These are phyloP conservation scores for Karstenula rhodostoma DNA, from an alignment of 2,329 filamentous ascomycete species.

Conservation along the genomic window DNA sequence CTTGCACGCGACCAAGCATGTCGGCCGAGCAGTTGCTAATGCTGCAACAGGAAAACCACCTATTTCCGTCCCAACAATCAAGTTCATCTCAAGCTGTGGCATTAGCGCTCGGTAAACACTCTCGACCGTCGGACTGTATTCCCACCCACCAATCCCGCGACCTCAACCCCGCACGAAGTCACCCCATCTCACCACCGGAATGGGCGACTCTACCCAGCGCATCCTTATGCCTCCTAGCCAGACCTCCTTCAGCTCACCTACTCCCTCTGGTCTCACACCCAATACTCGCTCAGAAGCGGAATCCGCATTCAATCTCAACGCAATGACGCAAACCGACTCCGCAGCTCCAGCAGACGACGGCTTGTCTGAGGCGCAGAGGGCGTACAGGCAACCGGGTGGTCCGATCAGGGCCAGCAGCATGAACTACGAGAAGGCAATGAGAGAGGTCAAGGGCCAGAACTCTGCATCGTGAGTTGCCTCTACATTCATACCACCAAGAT, in stretches of 20 bases:
- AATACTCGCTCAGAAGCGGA: conserved; percentile 47
- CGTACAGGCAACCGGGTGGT: conserved; percentile 37
- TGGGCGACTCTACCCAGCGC: conserved; percentile 27
- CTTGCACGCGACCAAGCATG: not conserved
- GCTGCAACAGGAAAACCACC: not conserved
- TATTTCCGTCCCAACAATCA: not conserved
- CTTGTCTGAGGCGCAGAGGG: conserved; percentile 35
- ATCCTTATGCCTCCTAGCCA: conserved; percentile 29
- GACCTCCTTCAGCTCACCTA: conserved; percentile 33
- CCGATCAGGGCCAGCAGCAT: conserved; percentile 33
- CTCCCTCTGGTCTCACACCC: conserved; percentile 46
- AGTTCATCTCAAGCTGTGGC: not conserved
- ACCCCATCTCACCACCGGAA: conserved; percentile 16
- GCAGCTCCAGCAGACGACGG: conserved; percentile 36
- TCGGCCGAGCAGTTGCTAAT: not conserved
- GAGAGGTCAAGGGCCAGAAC: conserved; percentile 27
- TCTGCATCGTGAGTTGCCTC: conserved; percentile 31
- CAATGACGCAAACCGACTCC: conserved; percentile 42
- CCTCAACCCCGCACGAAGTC: not conserved
- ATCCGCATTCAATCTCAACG: conserved; percentile 43
- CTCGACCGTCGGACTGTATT: not conserved
- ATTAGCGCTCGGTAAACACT: not conserved
- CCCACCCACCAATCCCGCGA: not conserved
- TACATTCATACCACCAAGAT: not conserved
- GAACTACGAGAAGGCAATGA: conserved; percentile 45